Conservation (phyloP, 2,329 filamentous ascomycete genomes). For the Aspergillus calidoustus region DNA sequence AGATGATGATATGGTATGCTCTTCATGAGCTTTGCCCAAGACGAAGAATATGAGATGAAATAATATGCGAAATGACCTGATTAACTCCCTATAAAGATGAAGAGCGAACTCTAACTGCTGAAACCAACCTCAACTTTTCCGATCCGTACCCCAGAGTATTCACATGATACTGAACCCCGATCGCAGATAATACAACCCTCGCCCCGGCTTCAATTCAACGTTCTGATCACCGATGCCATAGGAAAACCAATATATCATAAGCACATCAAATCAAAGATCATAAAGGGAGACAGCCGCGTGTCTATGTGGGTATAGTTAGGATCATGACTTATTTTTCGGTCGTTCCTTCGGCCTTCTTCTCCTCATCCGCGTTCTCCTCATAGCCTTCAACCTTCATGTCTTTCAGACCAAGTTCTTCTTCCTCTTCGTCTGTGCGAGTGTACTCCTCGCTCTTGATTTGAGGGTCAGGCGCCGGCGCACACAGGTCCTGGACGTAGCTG, state of each 20-base stretch:
- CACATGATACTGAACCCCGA: not conserved
- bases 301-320: conserved; percentile 20
- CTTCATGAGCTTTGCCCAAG: not conserved
- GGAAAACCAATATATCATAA: conserved; percentile 24
- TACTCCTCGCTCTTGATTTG: conserved; percentile 84
- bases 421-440: conserved; percentile 84
- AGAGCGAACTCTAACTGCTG: not conserved
- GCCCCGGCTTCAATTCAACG: not conserved
- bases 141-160: conserved; percentile 2
- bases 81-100: not conserved
- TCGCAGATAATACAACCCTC: not conserved
- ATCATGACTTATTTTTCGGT: conserved; percentile 35
- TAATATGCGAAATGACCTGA: not conserved
- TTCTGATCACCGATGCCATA: not conserved
- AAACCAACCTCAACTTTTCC: not conserved
- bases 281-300: conserved; percentile 22
- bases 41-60: not conserved
- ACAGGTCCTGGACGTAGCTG: conserved; percentile 90
- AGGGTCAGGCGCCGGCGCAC: conserved; percentile 77
- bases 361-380: conserved; percentile 57
- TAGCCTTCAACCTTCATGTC: conserved; percentile 96
- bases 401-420: conserved; percentile 85
- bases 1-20: not conserved
- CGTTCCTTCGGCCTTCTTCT: conserved; percentile 15
- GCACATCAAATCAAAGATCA: conserved; percentile 29